Evolutionary conservation across 139 green algal species (phyloP).

Genomic region (Micractinium conductrix): DNA sequence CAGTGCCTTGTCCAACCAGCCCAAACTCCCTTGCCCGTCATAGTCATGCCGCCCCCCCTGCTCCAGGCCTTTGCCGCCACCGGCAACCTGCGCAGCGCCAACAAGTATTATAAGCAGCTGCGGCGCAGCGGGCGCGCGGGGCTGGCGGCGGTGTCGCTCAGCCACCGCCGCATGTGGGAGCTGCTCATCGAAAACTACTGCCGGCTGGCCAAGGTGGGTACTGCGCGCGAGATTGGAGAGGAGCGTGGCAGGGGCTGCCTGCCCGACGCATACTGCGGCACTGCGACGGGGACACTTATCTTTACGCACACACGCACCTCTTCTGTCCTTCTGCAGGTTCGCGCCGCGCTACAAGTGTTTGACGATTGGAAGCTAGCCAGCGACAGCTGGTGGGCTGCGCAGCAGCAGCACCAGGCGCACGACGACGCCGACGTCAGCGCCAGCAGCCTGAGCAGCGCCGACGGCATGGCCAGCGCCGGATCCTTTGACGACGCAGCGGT

Average conservation of each 20-base stretch:
- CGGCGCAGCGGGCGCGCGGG: constrained; percentile 31
- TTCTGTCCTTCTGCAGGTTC: too few relatives aligned
- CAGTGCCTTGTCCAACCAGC: too few relatives aligned
- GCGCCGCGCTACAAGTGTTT: constrained; percentile 60
- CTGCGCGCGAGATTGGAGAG: too few relatives aligned
- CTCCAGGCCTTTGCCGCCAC: constrained; percentile 33
- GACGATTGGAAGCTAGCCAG: constrained; percentile 65
- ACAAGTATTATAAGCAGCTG: constrained; percentile 58
- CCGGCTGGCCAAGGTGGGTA: constrained; percentile 30
- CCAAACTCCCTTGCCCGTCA: too few relatives aligned
- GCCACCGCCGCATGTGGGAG: constrained; percentile 60
- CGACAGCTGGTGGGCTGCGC: constrained; percentile 11
- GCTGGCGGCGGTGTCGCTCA: constrained; percentile 21
- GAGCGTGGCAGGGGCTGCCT: too few relatives aligned
- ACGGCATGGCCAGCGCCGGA: not conserved
- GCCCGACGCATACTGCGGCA: too few relatives aligned
- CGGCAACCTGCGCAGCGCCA: constrained; percentile 35
- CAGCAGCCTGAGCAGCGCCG: not conserved
- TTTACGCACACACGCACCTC: too few relatives aligned
- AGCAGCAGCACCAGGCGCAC: constrained; percentile 30
- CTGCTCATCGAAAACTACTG: constrained; percentile 56
- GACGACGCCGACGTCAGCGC: not conserved
- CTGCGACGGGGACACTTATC: too few relatives aligned
- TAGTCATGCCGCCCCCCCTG: not conserved
- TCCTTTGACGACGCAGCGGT: too few relatives aligned